phyloP scores from a whole-genome alignment of 352 stramenopile genomes.

The Phytophthora brassicae region DNA sequence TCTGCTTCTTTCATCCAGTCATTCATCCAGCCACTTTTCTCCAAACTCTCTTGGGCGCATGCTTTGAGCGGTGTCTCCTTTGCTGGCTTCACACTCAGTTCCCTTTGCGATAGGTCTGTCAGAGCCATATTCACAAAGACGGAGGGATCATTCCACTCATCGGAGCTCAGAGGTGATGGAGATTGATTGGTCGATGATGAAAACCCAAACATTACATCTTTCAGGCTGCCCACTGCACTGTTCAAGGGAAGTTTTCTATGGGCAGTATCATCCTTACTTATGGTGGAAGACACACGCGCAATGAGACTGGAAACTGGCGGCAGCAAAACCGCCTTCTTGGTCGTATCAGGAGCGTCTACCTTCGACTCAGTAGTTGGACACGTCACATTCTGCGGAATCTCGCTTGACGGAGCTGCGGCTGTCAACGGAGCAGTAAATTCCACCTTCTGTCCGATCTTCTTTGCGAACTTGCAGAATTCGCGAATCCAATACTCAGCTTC shows the following conservation, averaged over 20 bases:
- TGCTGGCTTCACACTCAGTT: slow-evolving; percentile 24
- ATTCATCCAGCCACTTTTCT: slow-evolving; percentile 43
- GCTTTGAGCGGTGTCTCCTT: slow-evolving; percentile 5
- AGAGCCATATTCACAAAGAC: slow-evolving; percentile 50
- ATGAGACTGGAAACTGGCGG: slow-evolving; percentile 18
- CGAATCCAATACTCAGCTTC: slow-evolving; percentile 74
- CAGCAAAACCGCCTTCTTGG: slow-evolving; percentile 3
- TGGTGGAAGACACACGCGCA: background rate
- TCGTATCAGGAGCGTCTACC: background rate
- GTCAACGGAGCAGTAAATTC: slow-evolving; percentile 26
- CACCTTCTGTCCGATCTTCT: slow-evolving; percentile 61
- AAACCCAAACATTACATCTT: slow-evolving; percentile 20
- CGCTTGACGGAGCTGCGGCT: background rate
- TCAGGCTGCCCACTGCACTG: slow-evolving; percentile 18
- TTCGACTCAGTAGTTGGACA: no score
- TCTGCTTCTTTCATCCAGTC: slow-evolving; percentile 68
- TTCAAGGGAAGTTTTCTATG: background rate
- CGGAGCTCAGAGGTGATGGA: slow-evolving; percentile 58
- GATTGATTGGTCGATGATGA: slow-evolving; percentile 24
- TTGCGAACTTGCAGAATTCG: slow-evolving; percentile 68
- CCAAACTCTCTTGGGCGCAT: slow-evolving; percentile 20
- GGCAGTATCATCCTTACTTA: slow-evolving; percentile 4
- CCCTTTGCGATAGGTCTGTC: slow-evolving; percentile 44
- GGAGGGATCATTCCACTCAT: slow-evolving; percentile 60
- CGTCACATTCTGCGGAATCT: background rate